Percentiles rank a stretch among this genome's conserved stretches.
phyloP scores from a whole-genome alignment of 2,329 filamentous ascomycete species.

The Fusarium continuum region DNA sequence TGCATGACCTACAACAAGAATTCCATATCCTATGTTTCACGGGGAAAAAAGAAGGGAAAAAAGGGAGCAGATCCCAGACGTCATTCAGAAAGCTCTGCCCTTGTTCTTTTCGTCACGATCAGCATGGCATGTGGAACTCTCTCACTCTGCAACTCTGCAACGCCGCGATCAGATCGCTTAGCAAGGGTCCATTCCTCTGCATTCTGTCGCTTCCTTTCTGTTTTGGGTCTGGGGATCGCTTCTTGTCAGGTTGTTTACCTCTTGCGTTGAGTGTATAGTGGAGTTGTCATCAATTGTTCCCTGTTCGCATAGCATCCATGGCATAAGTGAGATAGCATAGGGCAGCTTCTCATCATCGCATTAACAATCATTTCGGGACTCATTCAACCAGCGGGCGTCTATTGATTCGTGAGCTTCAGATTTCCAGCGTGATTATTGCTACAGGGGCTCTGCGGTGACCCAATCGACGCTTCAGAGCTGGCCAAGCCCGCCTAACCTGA shows the following conservation, averaged over 20 bases:
- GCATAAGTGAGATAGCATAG: neutral
- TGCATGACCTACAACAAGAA: constrained; percentile 17
- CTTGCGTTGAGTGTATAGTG: neutral
- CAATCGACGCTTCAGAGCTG: constrained; percentile 31
- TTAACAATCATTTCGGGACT: neutral
- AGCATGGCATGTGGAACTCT: constrained; percentile 30
- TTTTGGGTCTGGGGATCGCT: constrained; percentile 20
- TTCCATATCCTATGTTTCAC: constrained; percentile 9
- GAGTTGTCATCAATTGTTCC: constrained; percentile 4
- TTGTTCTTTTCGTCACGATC: constrained; percentile 32
- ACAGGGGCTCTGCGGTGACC: constrained; percentile 30
- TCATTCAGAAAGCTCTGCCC: constrained; percentile 21
- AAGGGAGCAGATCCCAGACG: too few species aligned
- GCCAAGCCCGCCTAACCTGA: constrained; percentile 43
- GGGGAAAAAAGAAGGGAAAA: too few species aligned
- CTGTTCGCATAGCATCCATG: neutral
- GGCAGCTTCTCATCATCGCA: constrained; percentile 3
- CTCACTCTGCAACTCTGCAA: constrained; percentile 23
- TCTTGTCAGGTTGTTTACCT: constrained; percentile 17
- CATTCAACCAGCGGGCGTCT: constrained; percentile 14
- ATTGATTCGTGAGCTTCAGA: constrained; percentile 15
- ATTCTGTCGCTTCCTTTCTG: constrained; percentile 6
- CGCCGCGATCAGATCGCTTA: constrained; percentile 24
- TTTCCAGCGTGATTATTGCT: constrained; percentile 26
- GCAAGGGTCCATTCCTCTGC: constrained; percentile 3